These are phyloP conservation scores for Pisolithus sp. DNA, from an alignment of 768 basidiomycete species.

Conservation along the genomic window DNA sequence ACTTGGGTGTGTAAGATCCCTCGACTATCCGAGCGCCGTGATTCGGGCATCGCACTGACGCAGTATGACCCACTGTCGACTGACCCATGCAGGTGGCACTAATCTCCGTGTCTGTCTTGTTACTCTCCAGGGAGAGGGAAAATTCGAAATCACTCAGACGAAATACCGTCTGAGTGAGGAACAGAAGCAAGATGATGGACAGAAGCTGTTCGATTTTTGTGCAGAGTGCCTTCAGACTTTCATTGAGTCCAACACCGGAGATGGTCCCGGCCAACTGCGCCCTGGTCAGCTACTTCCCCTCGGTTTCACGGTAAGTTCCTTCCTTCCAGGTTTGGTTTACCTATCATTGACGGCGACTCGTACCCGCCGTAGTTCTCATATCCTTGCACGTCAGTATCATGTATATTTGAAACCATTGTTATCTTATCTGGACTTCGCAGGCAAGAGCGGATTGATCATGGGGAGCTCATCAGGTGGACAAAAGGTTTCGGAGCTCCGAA, in stretches of 20 bases:
- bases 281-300: conserved; percentile 64
- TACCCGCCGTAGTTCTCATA: conserved; percentile 71
- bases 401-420: neutral
- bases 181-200: conserved; percentile 97
- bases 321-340: conserved; percentile 2
- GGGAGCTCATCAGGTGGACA: conserved; percentile 96
- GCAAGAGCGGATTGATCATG: conserved; percentile 93
- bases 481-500: conserved; percentile 93
- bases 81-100: conserved; percentile 63
- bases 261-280: conserved; percentile 42
- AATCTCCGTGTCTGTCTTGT: conserved; percentile 99
- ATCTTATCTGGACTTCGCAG: conserved; percentile 31
- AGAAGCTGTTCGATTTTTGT: conserved; percentile 95
- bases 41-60: neutral
- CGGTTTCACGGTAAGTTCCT: conserved; percentile 84
- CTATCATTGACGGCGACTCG: neutral
- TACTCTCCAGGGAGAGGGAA: conserved; percentile 83
- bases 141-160: conserved; percentile 96
- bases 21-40: neutral
- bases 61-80: neutral
- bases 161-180: conserved; percentile 97
- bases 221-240: conserved; percentile 90
- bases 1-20: conserved; percentile 55
- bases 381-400: conserved; percentile 73
- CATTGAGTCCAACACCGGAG: conserved; percentile 62